Conservation (phyloP, 805 yeast species). For the Candida loeiensis region DNA sequence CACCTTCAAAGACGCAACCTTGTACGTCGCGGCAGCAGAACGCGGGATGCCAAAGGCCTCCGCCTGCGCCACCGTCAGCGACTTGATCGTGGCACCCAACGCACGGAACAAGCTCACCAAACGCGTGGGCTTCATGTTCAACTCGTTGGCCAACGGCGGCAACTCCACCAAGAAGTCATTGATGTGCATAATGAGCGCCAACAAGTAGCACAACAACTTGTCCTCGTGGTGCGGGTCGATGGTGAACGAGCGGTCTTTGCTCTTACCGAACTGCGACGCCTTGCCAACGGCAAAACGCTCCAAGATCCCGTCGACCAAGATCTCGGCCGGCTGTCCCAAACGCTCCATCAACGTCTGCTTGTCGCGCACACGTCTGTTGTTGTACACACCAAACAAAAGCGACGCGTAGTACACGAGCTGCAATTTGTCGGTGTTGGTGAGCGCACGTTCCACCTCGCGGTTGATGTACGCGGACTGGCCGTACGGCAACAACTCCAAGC, state of each 20-base stretch:
- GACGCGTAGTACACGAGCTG: slow-evolving; percentile 80
- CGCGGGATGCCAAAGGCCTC: slow-evolving; percentile 68
- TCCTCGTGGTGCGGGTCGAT: slow-evolving; percentile 89
- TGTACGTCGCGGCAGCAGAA: slow-evolving; percentile 57
- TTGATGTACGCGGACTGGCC: slow-evolving; percentile 53
- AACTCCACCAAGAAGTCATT: slow-evolving; percentile 73
- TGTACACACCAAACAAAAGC: slow-evolving; percentile 73
- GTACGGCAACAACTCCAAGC: slow-evolving; percentile 61
- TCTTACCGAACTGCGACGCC: slow-evolving; percentile 64
- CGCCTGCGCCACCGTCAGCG: slow-evolving; percentile 69
- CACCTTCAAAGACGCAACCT: slow-evolving; percentile 78
- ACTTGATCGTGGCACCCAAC: slow-evolving; percentile 76
- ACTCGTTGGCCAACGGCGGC: slow-evolving; percentile 79
- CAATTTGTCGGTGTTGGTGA: slow-evolving; percentile 51
- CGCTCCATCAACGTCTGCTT: slow-evolving; percentile 58
- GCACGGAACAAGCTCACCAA: slow-evolving; percentile 68
- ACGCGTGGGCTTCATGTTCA: slow-evolving; percentile 74
- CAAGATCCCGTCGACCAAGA: slow-evolving; percentile 66
- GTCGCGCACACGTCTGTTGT: slow-evolving; percentile 59
- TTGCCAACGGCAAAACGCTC: slow-evolving; percentile 66
- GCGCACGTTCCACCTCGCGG: slow-evolving; percentile 38
- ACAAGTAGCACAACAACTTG: slow-evolving; percentile 73
- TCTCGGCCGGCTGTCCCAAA: slow-evolving; percentile 69
- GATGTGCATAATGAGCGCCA: slow-evolving; percentile 70
- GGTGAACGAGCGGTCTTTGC: slow-evolving; percentile 71